A percentile compares a stretch with the other conserved stretches of the same genome.
These are phyloP conservation scores for Gossypium raimondii DNA, from an alignment of 345 rosid species.

Conservation along the genomic window DNA sequence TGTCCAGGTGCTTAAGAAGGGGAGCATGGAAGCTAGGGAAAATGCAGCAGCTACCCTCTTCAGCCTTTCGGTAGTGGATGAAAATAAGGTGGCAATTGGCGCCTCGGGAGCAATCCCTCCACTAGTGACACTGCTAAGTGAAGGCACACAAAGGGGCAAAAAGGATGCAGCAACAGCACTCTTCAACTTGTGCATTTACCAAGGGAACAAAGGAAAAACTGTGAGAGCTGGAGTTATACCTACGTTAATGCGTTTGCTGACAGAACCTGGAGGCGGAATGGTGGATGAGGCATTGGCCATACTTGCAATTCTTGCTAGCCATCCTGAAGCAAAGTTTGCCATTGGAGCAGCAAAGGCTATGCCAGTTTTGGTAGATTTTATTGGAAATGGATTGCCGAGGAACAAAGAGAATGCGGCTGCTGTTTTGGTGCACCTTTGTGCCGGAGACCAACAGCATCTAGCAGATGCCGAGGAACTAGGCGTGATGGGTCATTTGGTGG, in stretches of 20 bases:
- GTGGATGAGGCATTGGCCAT: slow-evolving; percentile 79
- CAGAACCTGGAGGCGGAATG: slow-evolving; percentile 73
- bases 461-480: slow-evolving; percentile 80
- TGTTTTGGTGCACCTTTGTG: slow-evolving; percentile 75
- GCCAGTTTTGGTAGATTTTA: slow-evolving; percentile 61
- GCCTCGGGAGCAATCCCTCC: slow-evolving; percentile 78
- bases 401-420: slow-evolving; percentile 83
- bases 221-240: slow-evolving; percentile 85
- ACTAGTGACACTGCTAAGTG: slow-evolving; percentile 66
- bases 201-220: slow-evolving; percentile 97
- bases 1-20: slow-evolving; percentile 85
- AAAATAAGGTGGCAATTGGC: slow-evolving; percentile 87
- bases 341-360: slow-evolving; percentile 71
- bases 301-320: slow-evolving; percentile 72
- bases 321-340: slow-evolving; percentile 60
- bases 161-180: slow-evolving; percentile 97
- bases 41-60: slow-evolving; percentile 98
- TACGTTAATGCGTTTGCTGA: slow-evolving; percentile 52
- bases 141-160: slow-evolving; percentile 91
- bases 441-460: slow-evolving; percentile 65
- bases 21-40: slow-evolving; percentile 99
- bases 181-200: slow-evolving; percentile 90
- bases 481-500: slow-evolving; percentile 62
- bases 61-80: slow-evolving; percentile 91
- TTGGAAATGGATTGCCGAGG: slow-evolving; percentile 62